These are phyloP conservation scores for Tephrocybe sp. DNA, from an alignment of 768 basidiomycete species.

Conservation along the genomic window DNA sequence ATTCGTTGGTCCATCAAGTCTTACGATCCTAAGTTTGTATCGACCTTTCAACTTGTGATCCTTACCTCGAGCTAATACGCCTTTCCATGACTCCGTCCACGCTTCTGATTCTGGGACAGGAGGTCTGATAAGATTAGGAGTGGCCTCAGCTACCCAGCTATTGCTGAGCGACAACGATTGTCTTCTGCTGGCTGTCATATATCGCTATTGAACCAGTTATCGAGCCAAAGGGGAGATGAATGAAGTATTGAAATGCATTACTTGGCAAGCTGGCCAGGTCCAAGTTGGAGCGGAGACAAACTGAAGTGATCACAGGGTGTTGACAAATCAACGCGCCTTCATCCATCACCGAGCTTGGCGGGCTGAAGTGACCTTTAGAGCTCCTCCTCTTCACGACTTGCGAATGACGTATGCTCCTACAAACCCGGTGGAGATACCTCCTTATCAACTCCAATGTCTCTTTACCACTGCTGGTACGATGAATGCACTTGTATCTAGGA, in stretches of 20 bases:
- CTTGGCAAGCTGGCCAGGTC: not conserved
- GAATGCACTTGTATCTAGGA: not conserved
- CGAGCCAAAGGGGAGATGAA: slow-evolving; percentile 2
- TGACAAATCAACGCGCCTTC: slow-evolving; percentile 14
- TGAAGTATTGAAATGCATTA: not conserved
- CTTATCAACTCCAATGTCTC: slow-evolving; percentile 56
- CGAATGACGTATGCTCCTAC: slow-evolving; percentile 40
- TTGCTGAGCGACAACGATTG: slow-evolving; percentile 38
- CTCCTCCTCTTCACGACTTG: too few relatives aligned
- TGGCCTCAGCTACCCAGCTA: slow-evolving; percentile 30
- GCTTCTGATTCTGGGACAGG: slow-evolving; percentile 33
- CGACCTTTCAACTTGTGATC: not conserved
- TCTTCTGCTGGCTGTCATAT: slow-evolving; percentile 36
- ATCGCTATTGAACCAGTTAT: not conserved
- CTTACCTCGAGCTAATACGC: slow-evolving; percentile 58
- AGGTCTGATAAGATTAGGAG: slow-evolving; percentile 21
- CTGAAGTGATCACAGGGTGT: slow-evolving; percentile 10
- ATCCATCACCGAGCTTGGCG: not conserved
- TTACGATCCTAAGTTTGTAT: slow-evolving; percentile 22
- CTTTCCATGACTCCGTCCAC: slow-evolving; percentile 62
- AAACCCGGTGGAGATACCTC: slow-evolving; percentile 53
- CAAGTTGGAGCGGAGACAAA: not conserved
- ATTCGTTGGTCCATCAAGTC: slow-evolving; percentile 73
- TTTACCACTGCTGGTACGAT: slow-evolving; percentile 30
- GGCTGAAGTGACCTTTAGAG: too few relatives aligned